Percentiles rank a stretch among this genome's conserved stretches.
Conservation (phyloP, 805 yeast species). For the Kluyveromyces starmeri region DNA sequence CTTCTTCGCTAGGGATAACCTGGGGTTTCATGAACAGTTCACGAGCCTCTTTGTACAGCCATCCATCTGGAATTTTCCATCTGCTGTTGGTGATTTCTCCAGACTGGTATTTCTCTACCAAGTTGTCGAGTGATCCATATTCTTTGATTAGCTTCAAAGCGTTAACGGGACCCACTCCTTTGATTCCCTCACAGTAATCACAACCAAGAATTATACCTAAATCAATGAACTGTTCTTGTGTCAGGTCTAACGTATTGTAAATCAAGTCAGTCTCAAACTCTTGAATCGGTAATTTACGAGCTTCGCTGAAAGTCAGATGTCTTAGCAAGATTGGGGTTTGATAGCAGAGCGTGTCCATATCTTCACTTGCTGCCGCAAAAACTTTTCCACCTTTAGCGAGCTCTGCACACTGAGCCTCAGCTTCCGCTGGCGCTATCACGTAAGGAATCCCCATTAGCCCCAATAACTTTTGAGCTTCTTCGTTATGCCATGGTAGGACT, state of each 20-base stretch:
- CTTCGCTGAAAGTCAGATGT: constrained; percentile 90
- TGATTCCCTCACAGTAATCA: constrained; percentile 92
- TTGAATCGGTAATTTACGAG: constrained; percentile 84
- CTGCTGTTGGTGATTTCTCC: constrained; percentile 40
- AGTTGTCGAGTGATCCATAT: constrained; percentile 70
- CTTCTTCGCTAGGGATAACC: constrained; percentile 49
- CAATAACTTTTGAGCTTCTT: constrained; percentile 77
- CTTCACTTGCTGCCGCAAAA: constrained; percentile 95
- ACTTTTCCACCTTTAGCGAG: constrained; percentile 85
- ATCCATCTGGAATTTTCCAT: constrained; percentile 82
- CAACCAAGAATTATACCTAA: constrained; percentile 91
- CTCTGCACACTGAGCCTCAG: constrained; percentile 97
- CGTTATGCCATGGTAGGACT: constrained; percentile 86
- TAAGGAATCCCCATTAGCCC: constrained; percentile 92
- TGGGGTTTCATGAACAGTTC: constrained; percentile 79
- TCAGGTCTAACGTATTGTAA: constrained; percentile 69
- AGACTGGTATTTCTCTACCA: constrained; percentile 52
- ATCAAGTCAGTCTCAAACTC: constrained; percentile 65
- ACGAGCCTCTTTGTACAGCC: constrained; percentile 89
- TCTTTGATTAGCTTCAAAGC: constrained; percentile 84
- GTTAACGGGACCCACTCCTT: constrained; percentile 94
- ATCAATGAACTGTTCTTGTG: constrained; percentile 69
- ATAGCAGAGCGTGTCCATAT: constrained; percentile 96
- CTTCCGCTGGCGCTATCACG: constrained; percentile 93
- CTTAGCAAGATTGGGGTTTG: constrained; percentile 76